Percentiles rank a stretch among this genome's conserved stretches.
phyloP scores from a whole-genome alignment of 2,329 filamentous ascomycete genomes.

The Neurospora sp. region DNA sequence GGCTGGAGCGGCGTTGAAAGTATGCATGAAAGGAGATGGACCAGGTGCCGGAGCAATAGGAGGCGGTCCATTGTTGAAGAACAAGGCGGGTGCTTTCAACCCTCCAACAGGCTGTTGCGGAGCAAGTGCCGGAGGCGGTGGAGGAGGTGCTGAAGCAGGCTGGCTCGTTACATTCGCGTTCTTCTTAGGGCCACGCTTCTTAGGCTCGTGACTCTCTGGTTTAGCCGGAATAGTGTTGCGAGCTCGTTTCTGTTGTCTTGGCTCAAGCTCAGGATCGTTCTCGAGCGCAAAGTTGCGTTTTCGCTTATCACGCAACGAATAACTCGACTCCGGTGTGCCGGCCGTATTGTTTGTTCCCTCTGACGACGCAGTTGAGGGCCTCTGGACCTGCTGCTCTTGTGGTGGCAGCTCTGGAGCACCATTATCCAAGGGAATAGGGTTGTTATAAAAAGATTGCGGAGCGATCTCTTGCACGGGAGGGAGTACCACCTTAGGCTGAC shows the following conservation, averaged over 20 bases:
- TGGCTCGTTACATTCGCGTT: constrained; percentile 1
- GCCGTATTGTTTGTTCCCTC: constrained; percentile 25
- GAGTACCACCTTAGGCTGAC: constrained; percentile 6
- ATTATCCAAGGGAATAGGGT: not conserved
- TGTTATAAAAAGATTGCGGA: constrained; percentile 19
- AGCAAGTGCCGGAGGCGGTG: not conserved
- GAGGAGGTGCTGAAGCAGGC: not conserved
- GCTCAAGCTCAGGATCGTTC: constrained; percentile 30
- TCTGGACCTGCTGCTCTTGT: constrained; percentile 32
- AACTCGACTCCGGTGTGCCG: constrained; percentile 39
- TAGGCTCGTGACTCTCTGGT: constrained; percentile 12
- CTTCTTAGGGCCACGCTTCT: constrained; percentile 17
- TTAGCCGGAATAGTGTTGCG: constrained; percentile 5
- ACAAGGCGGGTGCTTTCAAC: constrained; percentile 7
- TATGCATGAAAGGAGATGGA: constrained; percentile 13
- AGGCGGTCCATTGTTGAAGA: constrained; percentile 5
- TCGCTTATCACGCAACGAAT: constrained; percentile 45
- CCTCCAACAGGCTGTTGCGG: constrained; percentile 5
- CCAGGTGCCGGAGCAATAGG: constrained; percentile 5
- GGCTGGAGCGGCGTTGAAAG: constrained; percentile 15
- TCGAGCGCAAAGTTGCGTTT: constrained; percentile 44
- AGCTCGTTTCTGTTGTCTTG: constrained; percentile 24
- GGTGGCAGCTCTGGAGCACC: constrained; percentile 11
- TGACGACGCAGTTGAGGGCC: constrained; percentile 44
- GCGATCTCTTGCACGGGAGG: constrained; percentile 15